These are phyloP conservation scores for Ophiostoma ips DNA, from an alignment of 2,329 filamentous ascomycete species.

Conservation along the genomic window DNA sequence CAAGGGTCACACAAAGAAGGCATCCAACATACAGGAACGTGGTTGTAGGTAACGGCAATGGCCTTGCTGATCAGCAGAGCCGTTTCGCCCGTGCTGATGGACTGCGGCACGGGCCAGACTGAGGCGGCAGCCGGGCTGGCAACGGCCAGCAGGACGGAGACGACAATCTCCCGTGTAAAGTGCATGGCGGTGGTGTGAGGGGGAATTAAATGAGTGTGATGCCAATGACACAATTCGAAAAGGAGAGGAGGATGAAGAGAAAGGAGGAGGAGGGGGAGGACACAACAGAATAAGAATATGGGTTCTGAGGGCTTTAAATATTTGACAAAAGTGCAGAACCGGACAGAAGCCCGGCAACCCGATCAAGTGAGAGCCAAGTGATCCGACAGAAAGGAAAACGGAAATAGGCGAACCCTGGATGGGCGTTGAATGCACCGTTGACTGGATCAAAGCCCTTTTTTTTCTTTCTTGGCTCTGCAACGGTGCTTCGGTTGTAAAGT, in stretches of 20 bases:
- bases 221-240: not conserved
- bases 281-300: no score
- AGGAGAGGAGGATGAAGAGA: not conserved
- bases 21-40: conserved; percentile 36
- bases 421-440: no score
- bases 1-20: conserved; percentile 12
- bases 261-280: no score
- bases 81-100: conserved; percentile 35
- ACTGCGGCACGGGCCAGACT: conserved; percentile 43
- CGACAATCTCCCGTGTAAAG: conserved; percentile 17
- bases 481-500: no score
- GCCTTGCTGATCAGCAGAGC: conserved; percentile 39
- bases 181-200: conserved; percentile 12
- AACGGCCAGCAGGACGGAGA: conserved; percentile 22
- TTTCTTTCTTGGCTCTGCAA: no score
- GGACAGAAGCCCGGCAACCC: no score
- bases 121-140: conserved; percentile 30
- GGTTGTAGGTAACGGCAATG: conserved; percentile 45
- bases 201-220: not conserved
- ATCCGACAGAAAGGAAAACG: no score
- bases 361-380: no score
- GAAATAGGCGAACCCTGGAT: no score
- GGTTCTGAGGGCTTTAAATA: no score
- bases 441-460: no score
- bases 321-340: no score